Base-by-base conservation (phyloP, 2,329 filamentous ascomycete species). In the Xylaria sp. region DNA sequence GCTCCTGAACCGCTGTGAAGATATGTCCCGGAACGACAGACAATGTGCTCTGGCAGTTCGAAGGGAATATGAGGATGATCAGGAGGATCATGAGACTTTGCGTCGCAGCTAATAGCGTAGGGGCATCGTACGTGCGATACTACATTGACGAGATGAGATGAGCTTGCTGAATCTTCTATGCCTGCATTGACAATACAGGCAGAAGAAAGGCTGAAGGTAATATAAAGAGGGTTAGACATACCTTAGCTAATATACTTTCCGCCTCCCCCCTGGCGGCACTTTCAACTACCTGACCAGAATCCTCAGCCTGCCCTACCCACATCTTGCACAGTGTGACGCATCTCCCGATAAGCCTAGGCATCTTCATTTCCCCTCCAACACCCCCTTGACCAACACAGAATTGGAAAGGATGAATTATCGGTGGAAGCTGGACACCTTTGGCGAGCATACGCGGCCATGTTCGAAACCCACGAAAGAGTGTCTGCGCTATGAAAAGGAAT, bases 361-460 rank as follows among this genome's bases (percentile, higher is more conserved):
- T 72, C 23, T 63, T 72, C 23, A 66, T 56, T 9, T 51, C 50
- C 7, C 41, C 56, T 12, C 54, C 25, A 2, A 7, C 1, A 8
- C 48, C 56, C 1, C 32, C 34, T 46, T 23, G 55, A 10, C 59
- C 63, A 32, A 64, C 59, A 20, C 54, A 64, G 20, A 74, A 71
- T 50, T 77, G 72, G 12, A 68, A 72, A 37, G 74, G 73, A 68
- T 82, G 81, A 5, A 82, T 75, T 25, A 81, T 75, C 32, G 81
- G 81, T 10, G 81, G 81, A 13, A 78, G 65, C 60, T 81, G 79
- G 44, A 80, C 75, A 4, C 76, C 78, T 66, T 80, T 78, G 13
- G 79, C 79, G 12, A 82, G 71, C 75, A 80, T 81, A 15, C 76
- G 72, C n/a, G 81, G 81, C 77, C 78, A 82, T 1, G 80, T 78